Percentiles rank a stretch among this genome's conserved stretches.
These are phyloP conservation scores for Skeletonema tropicum DNA, from an alignment of 108 stramenopile genomes.

Conservation along the genomic window DNA sequence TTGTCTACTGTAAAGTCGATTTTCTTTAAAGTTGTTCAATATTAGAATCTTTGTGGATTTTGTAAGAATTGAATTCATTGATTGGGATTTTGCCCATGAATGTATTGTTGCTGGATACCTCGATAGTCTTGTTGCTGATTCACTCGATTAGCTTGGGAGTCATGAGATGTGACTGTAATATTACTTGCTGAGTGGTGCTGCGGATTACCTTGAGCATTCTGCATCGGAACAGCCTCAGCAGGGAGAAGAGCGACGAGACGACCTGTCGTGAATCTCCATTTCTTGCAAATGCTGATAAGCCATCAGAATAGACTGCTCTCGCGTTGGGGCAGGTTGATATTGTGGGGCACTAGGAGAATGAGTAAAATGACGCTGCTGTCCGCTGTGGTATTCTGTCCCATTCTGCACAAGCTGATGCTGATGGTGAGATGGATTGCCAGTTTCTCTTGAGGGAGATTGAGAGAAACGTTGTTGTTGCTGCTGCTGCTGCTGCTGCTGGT, in stretches of 20 bases:
- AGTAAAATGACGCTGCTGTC: not conserved
- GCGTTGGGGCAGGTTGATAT: not conserved
- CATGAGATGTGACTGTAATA: not conserved
- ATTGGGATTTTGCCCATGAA: conserved; percentile 1
- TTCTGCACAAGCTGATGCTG: not conserved
- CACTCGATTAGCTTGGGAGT: not conserved
- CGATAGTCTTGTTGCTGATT: not conserved
- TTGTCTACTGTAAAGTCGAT: not conserved
- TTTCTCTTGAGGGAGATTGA: not conserved
- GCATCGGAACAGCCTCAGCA: not conserved
- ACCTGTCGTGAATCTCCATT: conserved; percentile 3
- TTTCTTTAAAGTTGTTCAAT: not conserved
- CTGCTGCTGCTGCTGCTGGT: too few species aligned
- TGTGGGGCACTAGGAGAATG: not conserved
- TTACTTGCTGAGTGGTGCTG: not conserved
- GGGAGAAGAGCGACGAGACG: conserved; percentile 1
- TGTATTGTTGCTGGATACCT: not conserved
- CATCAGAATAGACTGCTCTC: not conserved
- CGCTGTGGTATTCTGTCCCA: not conserved
- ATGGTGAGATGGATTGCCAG: not conserved
- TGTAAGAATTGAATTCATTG: not conserved
- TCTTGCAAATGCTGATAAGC: not conserved
- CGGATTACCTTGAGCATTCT: not conserved
- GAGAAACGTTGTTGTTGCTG: not conserved
- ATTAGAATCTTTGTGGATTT: conserved; percentile 1